A percentile compares a stretch with the other conserved stretches of the same genome.
Evolutionary conservation across 495 filamentous ascomycete genomes (phyloP).

Genomic region (Copromyces sp.): DNA sequence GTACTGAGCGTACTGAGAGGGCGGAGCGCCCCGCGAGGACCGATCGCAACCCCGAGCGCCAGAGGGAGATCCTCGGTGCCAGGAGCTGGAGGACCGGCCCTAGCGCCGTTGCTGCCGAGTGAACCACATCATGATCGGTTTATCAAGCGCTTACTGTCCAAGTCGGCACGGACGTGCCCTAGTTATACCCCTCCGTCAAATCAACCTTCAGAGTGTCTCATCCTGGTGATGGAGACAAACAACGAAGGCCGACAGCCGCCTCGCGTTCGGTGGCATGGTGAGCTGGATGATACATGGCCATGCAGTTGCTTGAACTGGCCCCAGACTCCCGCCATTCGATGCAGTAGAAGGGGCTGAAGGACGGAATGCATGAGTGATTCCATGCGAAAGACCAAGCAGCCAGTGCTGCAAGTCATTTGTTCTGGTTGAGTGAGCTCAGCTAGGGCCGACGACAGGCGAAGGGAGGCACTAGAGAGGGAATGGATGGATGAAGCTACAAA

Average conservation of each 20-base stretch:
- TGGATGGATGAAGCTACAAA: background rate
- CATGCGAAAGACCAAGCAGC: background rate
- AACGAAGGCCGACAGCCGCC: background rate
- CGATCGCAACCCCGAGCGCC: slow-evolving; percentile 2
- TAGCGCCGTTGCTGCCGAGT: slow-evolving; percentile 3
- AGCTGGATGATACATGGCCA: background rate
- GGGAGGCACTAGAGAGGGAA: background rate
- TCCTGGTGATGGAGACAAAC: background rate
- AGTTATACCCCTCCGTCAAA: background rate
- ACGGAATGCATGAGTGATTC: background rate
- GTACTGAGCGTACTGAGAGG: slow-evolving; percentile 1
- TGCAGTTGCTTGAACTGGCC: background rate
- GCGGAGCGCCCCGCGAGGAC: slow-evolving; percentile 6
- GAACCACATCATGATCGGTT: background rate
- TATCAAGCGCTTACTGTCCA: background rate
- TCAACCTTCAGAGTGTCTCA: background rate
- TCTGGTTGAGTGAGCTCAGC: background rate
- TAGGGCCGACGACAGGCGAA: background rate
- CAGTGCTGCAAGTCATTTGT: background rate
- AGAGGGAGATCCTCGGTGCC: slow-evolving; percentile 9
- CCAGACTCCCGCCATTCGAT: background rate
- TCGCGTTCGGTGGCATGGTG: background rate
- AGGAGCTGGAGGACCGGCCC: slow-evolving; percentile 11
- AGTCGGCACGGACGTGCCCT: background rate
- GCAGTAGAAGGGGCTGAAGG: background rate